Conservation (phyloP, 192 early-diverging fungal genomes). For the Kappamyces sp. region DNA sequence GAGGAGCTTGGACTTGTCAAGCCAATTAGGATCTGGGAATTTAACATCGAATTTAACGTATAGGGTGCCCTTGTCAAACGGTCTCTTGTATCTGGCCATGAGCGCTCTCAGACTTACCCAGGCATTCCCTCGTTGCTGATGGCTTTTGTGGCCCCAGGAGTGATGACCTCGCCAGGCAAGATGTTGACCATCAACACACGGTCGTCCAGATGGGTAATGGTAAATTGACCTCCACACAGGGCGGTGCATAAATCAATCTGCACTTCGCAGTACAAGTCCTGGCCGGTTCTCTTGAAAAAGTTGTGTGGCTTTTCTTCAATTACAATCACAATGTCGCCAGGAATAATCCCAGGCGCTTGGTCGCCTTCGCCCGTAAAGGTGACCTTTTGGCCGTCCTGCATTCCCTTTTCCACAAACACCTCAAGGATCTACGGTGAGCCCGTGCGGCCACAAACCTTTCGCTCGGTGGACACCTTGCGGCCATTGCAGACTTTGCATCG, state of each 20-base stretch:
- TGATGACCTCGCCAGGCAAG: constrained; percentile 90
- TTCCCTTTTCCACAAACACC: constrained; percentile 97
- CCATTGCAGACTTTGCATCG: constrained; percentile 88
- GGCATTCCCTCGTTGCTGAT: constrained; percentile 95
- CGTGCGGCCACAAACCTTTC: constrained; percentile 64
- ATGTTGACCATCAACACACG: constrained; percentile 82
- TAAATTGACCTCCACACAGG: constrained; percentile 88
- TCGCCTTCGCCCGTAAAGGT: constrained; percentile 94
- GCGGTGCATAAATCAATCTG: constrained; percentile 94
- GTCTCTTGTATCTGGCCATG: constrained; percentile 42
- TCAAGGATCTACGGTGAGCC: constrained; percentile 63
- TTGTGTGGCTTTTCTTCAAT: constrained; percentile 91
- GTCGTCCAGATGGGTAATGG: constrained; percentile 91
- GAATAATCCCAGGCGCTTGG: constrained; percentile 85
- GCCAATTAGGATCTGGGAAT: constrained; percentile 88
- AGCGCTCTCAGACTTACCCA: constrained; percentile 66
- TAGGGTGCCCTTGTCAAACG: constrained; percentile 82
- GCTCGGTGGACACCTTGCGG: constrained; percentile 78
- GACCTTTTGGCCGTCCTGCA: constrained; percentile 94
- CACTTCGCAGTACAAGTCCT: constrained; percentile 87
- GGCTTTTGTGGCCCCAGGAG: constrained; percentile 84
- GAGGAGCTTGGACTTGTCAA: constrained; percentile 60
- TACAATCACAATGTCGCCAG: constrained; percentile 98
- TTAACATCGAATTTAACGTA: constrained; percentile 89
- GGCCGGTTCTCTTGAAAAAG: constrained; percentile 88